phyloP scores from a whole-genome alignment of 441 rosid genomes.

The Adansonia madagascariensis region DNA sequence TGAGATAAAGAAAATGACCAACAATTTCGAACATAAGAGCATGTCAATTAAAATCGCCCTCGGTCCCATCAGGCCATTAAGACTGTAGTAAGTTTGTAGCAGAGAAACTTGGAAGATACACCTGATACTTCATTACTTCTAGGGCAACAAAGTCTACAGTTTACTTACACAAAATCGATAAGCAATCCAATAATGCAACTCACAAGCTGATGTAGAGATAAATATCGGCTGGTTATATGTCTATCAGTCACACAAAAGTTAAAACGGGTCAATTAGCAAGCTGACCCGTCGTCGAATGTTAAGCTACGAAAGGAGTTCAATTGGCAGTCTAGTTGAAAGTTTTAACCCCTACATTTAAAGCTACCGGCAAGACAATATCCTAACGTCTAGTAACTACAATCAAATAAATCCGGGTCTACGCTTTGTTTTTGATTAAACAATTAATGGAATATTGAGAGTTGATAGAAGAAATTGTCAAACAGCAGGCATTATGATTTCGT shows the following conservation, averaged over 20 bases:
- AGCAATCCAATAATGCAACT: not conserved
- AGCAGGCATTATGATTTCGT: not conserved
- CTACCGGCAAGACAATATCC: not conserved
- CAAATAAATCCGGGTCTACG: not conserved
- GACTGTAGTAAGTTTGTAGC: not conserved
- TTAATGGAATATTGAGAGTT: not conserved
- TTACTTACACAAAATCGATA: not conserved
- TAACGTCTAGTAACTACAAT: not conserved
- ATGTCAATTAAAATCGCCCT: not conserved
- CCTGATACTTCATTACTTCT: not conserved
- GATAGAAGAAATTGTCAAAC: not conserved
- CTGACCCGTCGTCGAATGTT: not conserved
- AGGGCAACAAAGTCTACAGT: not conserved
- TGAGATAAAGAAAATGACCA: not conserved
- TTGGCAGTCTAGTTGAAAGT: not conserved
- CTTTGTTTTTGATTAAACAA: not conserved
- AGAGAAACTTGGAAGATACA: not conserved
- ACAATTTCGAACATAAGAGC: not conserved
- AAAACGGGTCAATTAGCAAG: not conserved
- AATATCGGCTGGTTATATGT: not conserved
- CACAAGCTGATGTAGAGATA: not conserved
- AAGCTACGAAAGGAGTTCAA: slow-evolving; percentile 14
- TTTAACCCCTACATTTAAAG: not conserved
- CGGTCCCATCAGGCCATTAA: not conserved
- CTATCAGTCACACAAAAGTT: not conserved